Base-by-base conservation (phyloP, 139 green algal genomes). In the Chlorella sp. region DNA sequence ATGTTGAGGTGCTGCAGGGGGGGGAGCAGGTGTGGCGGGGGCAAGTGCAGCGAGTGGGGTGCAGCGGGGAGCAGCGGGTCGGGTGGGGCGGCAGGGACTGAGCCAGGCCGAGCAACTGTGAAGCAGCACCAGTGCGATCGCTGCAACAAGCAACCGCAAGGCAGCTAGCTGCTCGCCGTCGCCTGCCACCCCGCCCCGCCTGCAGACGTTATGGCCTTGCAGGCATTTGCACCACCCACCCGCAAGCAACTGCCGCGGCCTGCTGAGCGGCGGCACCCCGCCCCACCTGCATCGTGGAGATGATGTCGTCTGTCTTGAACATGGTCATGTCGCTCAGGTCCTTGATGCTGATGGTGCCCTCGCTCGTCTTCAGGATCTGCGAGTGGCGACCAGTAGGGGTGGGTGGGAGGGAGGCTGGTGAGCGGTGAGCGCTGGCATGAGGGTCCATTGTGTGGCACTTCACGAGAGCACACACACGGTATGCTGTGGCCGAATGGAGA, bases 251-350 rank as follows among this genome's bases (percentile, higher is more conserved):
- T n/a, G n/a, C n/a, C n/a, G n/a, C n/a, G n/a, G n/a, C n/a, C n/a
- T n/a, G n/a, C n/a, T n/a, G n/a, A n/a, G n/a, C n/a, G n/a, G n/a
- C n/a, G n/a, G n/a, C n/a, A n/a, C n/a, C n/a, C n/a, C n/a, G n/a
- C 5, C 75, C 19, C n/a, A 72, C 70, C 86, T 95, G 92, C 89
- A 99, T 91, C 46, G 97, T 99, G 81, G 87, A 92, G 70, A 98
- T 95, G 85, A 99, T 96, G 93, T 99, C 97, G n/a, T 99, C 96
- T 6, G 92, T 93, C 85, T 97, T 97, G 90, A 99, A 99, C 84
- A 93, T 93, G 32, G 97, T 99, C 77, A 96, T 86, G 69, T 98
- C 95, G 41, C 84, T 94, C 82, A 99, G 88, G 72, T 99, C 97
- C 91, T 98, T 98, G 88, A 99, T 97, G 80, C 88, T 95, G 34